Evolutionary conservation across 2,329 filamentous ascomycete species (phyloP).

Genomic region (Pseudocercospora pini-densiflorae): DNA sequence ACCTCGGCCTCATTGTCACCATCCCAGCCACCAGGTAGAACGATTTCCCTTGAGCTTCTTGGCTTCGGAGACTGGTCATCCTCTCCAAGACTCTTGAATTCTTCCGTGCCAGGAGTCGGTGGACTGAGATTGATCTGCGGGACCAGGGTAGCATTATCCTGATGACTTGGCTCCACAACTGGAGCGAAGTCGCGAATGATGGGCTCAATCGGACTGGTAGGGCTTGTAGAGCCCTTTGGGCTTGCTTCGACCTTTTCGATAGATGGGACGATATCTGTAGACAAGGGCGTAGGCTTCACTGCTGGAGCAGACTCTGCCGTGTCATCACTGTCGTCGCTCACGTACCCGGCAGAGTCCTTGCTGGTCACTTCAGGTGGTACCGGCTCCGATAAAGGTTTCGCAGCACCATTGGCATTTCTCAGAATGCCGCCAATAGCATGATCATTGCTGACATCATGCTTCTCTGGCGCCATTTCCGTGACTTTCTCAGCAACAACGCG

Average conservation of each 20-base stretch:
- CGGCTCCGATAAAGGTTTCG: constrained; percentile 60
- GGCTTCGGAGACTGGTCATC: constrained; percentile 15
- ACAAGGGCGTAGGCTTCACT: constrained; percentile 16
- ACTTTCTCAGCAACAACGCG: constrained; percentile 57
- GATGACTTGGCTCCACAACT: background rate
- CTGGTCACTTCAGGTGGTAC: constrained; percentile 73
- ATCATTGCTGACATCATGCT: constrained; percentile 63
- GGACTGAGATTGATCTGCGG: constrained; percentile 42
- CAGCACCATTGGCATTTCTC: constrained; percentile 52
- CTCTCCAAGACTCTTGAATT: constrained; percentile 26
- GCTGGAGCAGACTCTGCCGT: constrained; percentile 11
- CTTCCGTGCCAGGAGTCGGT: constrained; percentile 41
- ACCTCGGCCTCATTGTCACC: constrained; percentile 23
- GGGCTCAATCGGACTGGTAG: constrained; percentile 17
- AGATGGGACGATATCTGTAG: constrained; percentile 14
- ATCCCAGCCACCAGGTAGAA: constrained; percentile 36
- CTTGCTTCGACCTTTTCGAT: constrained; percentile 12
- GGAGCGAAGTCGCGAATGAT: constrained; percentile 33
- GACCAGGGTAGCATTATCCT: constrained; percentile 23
- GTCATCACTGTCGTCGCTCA: constrained; percentile 57
- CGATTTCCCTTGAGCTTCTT: constrained; percentile 31
- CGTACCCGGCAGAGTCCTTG: constrained; percentile 67
- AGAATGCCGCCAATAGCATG: constrained; percentile 62
- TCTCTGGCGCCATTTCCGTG: constrained; percentile 49
- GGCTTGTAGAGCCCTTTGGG: constrained; percentile 10